Evolutionary conservation across 192 early-diverging fungal species (phyloP), one percentile per base, ranked within the genome.

Genomic region (Dissophora globulifera): DNA sequence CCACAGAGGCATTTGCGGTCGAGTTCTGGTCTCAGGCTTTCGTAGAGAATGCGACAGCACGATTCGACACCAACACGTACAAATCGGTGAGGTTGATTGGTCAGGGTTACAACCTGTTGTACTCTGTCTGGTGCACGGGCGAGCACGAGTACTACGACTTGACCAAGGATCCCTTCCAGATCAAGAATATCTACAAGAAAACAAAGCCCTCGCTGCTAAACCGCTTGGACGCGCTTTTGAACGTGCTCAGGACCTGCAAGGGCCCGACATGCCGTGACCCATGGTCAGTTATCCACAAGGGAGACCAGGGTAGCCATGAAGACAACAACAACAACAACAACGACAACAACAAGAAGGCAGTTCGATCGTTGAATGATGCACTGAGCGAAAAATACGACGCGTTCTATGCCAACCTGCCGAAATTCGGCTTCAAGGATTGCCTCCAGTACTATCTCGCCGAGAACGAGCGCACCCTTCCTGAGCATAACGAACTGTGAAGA

Each of bases 91-190:
- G 87, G 17, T 53, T 87, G 29, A 83, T 87, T 26, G 82, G 82
- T 20, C 51, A 69, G 27, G 65, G 69, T 2, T 81, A 84, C 58
- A 84, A 87, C 53, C 68, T 83, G 20, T 60, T 81, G 67, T 87
- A 86, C 56, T 60, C 84, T 19, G 79, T 81, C 33, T 87, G 86
- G 84, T 85, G 84, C 63, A 86, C 82, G 5, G 81, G 82, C 35
- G 86, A 87, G 40, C 79, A 82, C 50, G 86, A 87, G 58, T 71
- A 83, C 33, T 90, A 87, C 51, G 79, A 88, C 55, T 52, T 87
- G 20, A 79, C 64, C 26, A 64, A 76, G 35, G 88, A 89, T 48
- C 88, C 88, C 16, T 86, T 88, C 66, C 84, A 88, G 66, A 46
- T 83, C 22, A 61, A 71, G 20, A 89, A 89, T 57, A 67, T 84